Evolutionary conservation across 202 grass and related monocot genomes (phyloP), one percentile per base, ranked within the genome.

Genomic region (Setaria italica): DNA sequence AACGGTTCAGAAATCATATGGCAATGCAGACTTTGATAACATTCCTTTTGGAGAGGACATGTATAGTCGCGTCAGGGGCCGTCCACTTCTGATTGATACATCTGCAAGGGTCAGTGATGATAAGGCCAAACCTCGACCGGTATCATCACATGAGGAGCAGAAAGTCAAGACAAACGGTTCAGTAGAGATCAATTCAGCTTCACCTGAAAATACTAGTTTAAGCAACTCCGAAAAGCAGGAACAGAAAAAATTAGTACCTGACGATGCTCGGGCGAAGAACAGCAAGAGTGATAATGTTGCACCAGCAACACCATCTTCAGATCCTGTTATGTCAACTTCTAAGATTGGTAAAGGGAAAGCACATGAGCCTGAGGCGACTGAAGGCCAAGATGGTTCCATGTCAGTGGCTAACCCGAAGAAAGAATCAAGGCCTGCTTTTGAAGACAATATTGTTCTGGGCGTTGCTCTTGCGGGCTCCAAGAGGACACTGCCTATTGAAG

Each of bases 1-100:
- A 84, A 99, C 97, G 19, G 97, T 99, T 75, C 97, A 99, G 78
- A 99, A 99, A 90, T 88, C 91, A 75, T 99, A 99, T 72, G 92
- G 92, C 71, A 93, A 99, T 69, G 92, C 92, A 62, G 90, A 99
- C 53, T 87, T 91, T 15, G 94, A 96, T 70, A 99, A 94, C 70
- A 88, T 99, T 94, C 97, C 97, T 80, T 99, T 85, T 83, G 88
- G 91, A 74, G 94, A 99, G 72, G 92, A 81, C n/a, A 90, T 91
- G n/a, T 94, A 91, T 72, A 90, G 70, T 65, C 92, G 80, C 51
- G 81, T 85, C 20, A 76, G 73, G 39, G 91, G 66, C 69, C 92
- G 87, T 29, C 97, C 94, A 15, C 90, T 97, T 87, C 78, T 99
- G 77, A 90, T 99, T 64, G 97, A 99, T 78, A 87, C 94, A 47